phyloP scores from a whole-genome alignment of 1,284 basidiomycete genomes.

The Rhodotorula sp. region DNA sequence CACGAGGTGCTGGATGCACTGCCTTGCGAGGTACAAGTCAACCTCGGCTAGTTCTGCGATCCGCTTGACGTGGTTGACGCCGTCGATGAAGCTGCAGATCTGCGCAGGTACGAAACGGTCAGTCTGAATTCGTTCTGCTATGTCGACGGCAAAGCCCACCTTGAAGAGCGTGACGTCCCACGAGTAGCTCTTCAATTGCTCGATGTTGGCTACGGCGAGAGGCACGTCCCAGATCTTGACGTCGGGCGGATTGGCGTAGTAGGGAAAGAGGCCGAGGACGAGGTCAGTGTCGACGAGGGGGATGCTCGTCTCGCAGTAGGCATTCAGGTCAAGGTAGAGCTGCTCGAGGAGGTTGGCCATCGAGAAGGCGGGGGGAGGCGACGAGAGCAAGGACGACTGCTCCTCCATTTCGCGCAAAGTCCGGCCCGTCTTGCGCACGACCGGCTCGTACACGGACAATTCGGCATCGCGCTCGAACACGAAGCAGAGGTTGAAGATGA shows the following conservation, averaged over 20 bases:
- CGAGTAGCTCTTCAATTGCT: conserved; percentile 76
- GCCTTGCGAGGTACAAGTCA: conserved; percentile 75
- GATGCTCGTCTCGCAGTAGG: conserved; percentile 92
- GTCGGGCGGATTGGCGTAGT: conserved; percentile 86
- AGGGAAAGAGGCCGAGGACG: conserved; percentile 89
- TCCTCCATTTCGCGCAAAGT: conserved; percentile 87
- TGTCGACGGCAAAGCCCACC: conserved; percentile 53
- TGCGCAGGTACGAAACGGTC: conserved; percentile 45
- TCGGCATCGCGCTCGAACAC: conserved; percentile 85
- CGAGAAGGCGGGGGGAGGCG: conserved; percentile 64
- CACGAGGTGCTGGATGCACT: conserved; percentile 89
- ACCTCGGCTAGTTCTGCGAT: conserved; percentile 92
- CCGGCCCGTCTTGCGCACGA: conserved; percentile 90
- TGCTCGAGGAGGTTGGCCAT: conserved; percentile 90
- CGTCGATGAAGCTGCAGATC: conserved; percentile 80
- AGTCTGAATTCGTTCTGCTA: too few relatives aligned
- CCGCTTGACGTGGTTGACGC: conserved; percentile 82
- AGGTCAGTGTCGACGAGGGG: conserved; percentile 83
- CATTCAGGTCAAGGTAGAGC: conserved; percentile 90
- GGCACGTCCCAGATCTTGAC: conserved; percentile 96
- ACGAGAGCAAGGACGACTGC: conserved; percentile 84
- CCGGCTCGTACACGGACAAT: conserved; percentile 89
- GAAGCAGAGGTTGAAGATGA: conserved; percentile 85
- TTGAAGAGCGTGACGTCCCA: conserved; percentile 96
- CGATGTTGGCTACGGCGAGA: conserved; percentile 79